Evolutionary conservation across 805 yeast species (phyloP), one percentile per base, ranked within the genome.

Genomic region (Jamesozyma spencerorum): DNA sequence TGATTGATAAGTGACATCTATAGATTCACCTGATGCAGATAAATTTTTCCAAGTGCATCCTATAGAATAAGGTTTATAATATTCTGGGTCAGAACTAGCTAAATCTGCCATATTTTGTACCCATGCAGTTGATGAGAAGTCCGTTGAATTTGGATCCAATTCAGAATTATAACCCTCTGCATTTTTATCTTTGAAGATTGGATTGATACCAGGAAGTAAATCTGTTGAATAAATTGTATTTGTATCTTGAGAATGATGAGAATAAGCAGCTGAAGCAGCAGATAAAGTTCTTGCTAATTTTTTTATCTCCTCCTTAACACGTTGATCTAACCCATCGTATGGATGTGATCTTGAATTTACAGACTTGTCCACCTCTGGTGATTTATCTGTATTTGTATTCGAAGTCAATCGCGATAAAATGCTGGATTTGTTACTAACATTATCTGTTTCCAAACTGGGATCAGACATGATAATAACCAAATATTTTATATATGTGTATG

Each of bases 1-100:
- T 11, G 77, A 62, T 55, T 80, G 86, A 59, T 77, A 82, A 54
- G 78, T 85, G 4, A 81, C 70, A 50, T 71, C 79, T 3, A 69
- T 58, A 17, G 78, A 75, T 27, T 63, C 62, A 46, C 90, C 90
- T 42, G 65, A 72, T 4, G 83, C 84, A 42, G 77, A 60, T 47
- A 82, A 62, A 49, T 78, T 60, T 44, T 72, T 67, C 65, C 74
- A 83, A 2, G 77, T 64, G 33, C 81, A 63, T 7, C 85, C 79
- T 39, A 79, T 62, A 18, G 71, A 68, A 36, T 74, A 63, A 19
- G 78, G 76, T 51, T 72, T 71, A 55, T 72, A 79, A 52, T 75
- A 68, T 3, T 77, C 85, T 0, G 77, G 75, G 50, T 80, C 82
- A 5, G 70, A 57, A 34, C 70, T 71, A 55, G 58, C 62, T 41